Percentiles rank a stretch among this genome's conserved stretches.
These are phyloP conservation scores for Pleurotus tuoliensis DNA, from an alignment of 768 basidiomycete species.

Conservation along the genomic window DNA sequence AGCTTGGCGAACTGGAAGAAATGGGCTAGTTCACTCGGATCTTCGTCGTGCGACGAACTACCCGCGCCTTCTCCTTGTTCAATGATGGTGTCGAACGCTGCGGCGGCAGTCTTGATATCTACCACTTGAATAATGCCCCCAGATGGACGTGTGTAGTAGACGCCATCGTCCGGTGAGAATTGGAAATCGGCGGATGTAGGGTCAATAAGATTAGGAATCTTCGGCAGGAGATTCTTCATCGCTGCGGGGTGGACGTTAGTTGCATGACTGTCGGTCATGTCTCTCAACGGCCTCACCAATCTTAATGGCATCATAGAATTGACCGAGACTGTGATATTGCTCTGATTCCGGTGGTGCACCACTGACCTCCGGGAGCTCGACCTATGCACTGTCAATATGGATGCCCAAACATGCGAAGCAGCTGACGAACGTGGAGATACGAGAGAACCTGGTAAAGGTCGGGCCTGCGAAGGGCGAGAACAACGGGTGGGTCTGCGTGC, in stretches of 20 bases:
- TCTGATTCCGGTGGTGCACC: constrained; percentile 9
- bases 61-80: constrained; percentile 22
- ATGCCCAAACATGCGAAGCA: background rate
- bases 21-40: constrained; percentile 14
- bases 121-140: constrained; percentile 11
- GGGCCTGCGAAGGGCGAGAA: background rate
- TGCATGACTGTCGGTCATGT: background rate
- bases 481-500: constrained; percentile 7
- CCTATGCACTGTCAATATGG: background rate
- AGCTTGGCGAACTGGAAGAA: constrained; percentile 12
- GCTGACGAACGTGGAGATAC: background rate
- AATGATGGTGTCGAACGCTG: constrained; percentile 17
- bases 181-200: background rate
- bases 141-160: background rate
- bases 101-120: constrained; percentile 13
- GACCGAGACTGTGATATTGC: constrained; percentile 12
- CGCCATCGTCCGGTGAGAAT: background rate
- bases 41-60: constrained; percentile 17
- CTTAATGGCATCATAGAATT: constrained; percentile 12
- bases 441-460: constrained; percentile 2
- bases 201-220: background rate
- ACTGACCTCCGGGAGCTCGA: constrained; percentile 9
- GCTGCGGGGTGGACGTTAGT: background rate
- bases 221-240: background rate
- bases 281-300: background rate